A percentile compares a stretch with the other conserved stretches of the same genome.
Evolutionary conservation across 2,329 filamentous ascomycete genomes (phyloP).

Genomic region (Pseudonectria foliicola): DNA sequence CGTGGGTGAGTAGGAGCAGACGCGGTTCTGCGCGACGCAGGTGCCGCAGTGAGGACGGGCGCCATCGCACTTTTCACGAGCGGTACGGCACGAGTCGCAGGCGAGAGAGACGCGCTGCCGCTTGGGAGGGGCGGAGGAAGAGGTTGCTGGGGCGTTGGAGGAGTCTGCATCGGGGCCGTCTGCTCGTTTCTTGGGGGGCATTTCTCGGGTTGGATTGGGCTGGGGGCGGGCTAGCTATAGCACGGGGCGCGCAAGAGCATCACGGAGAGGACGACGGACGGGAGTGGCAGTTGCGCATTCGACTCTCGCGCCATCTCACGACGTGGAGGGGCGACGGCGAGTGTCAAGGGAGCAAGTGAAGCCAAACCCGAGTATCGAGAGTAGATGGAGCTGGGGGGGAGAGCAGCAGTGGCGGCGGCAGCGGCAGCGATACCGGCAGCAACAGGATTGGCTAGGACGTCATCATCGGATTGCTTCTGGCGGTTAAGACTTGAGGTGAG

Average conservation of each 20-base stretch:
- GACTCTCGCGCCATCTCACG: slow-evolving; percentile 17
- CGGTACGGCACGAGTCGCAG: slow-evolving; percentile 61
- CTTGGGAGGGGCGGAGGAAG: slow-evolving; percentile 33
- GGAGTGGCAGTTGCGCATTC: slow-evolving; percentile 10
- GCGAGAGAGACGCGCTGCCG: slow-evolving; percentile 60
- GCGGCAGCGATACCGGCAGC: slow-evolving; percentile 3
- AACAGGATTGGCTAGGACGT: slow-evolving; percentile 6
- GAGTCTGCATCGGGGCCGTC: slow-evolving; percentile 17
- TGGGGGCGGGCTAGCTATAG: slow-evolving; percentile 15
- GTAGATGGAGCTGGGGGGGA: no score
- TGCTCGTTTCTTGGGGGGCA: slow-evolving; percentile 34
- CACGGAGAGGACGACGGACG: slow-evolving; percentile 13
- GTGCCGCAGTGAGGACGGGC: slow-evolving; percentile 59
- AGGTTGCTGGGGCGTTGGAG: slow-evolving; percentile 14
- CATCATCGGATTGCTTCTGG: slow-evolving; percentile 11
- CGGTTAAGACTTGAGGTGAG: background rate
- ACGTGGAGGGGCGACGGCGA: no score
- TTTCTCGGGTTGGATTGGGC: slow-evolving; percentile 16
- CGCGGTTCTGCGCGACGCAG: slow-evolving; percentile 54
- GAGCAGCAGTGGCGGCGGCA: no score
- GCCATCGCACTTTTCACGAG: slow-evolving; percentile 68
- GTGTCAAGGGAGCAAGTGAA: no score
- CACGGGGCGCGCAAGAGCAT: slow-evolving; percentile 17
- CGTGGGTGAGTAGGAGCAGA: slow-evolving; percentile 65
- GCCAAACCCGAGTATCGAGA: no score